Conservation (phyloP, 2,329 filamentous ascomycete genomes). For the Chrysoporthe austroafricana region DNA sequence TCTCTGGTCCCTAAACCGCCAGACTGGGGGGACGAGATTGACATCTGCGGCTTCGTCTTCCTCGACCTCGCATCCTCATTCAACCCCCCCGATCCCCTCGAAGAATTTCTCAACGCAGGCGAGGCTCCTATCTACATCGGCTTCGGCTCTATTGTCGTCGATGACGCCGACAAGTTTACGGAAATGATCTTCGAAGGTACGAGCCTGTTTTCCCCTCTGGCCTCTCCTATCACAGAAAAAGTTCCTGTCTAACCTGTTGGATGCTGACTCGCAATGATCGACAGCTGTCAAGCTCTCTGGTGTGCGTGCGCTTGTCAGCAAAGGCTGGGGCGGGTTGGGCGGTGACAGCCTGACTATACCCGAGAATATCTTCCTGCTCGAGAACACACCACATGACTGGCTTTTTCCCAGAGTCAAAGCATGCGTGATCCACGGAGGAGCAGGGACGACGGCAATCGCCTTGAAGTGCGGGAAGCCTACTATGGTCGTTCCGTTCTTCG, state of each 20-base stretch:
- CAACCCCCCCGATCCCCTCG: constrained; percentile 58
- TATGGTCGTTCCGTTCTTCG: constrained; percentile 80
- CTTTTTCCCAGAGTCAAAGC: constrained; percentile 69
- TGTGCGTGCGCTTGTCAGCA: constrained; percentile 72
- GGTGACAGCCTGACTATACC: constrained; percentile 53
- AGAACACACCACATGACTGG: constrained; percentile 78
- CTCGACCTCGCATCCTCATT: constrained; percentile 68
- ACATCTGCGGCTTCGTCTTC: constrained; percentile 80
- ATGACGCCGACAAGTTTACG: constrained; percentile 71
- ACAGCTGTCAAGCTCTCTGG: constrained; percentile 64
- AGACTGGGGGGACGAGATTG: constrained; percentile 72
- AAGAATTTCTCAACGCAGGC: constrained; percentile 58
- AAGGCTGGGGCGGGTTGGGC: constrained; percentile 76
- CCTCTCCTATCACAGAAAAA: neutral
- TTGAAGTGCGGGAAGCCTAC: constrained; percentile 73
- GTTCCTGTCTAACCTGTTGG: neutral
- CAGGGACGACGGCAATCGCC: constrained; percentile 75
- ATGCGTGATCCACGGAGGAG: constrained; percentile 77
- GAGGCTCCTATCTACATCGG: constrained; percentile 73
- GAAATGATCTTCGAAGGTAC: constrained; percentile 65
- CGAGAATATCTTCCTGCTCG: constrained; percentile 71
- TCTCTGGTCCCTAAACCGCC: constrained; percentile 67
- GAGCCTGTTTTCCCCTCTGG: neutral
- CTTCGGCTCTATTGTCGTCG: constrained; percentile 76
- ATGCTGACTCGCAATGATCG: neutral